Evolutionary conservation across 192 early-diverging fungal species (phyloP).

Genomic region (Spizellomyces sp.): DNA sequence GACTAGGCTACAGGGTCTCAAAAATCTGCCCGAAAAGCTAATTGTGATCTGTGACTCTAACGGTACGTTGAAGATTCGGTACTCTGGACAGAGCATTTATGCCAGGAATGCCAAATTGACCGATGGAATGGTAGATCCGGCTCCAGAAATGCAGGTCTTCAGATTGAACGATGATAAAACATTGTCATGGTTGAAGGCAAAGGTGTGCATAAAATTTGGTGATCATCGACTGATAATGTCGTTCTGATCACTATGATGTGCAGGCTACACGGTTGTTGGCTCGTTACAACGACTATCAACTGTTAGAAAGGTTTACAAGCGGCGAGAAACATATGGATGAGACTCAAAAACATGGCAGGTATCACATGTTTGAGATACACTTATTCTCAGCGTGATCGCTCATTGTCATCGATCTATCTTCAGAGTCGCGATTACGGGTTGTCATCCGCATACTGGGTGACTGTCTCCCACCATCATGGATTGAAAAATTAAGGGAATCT

Average conservation of each 20-base stretch:
- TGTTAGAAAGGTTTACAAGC: constrained; percentile 5
- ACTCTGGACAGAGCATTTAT: too few relatives aligned
- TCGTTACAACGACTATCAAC: constrained; percentile 14
- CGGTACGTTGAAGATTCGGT: neutral
- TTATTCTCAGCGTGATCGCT: too few relatives aligned
- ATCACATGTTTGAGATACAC: too few relatives aligned
- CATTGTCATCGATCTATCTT: neutral
- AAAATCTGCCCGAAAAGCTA: neutral
- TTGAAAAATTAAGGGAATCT: constrained; percentile 7
- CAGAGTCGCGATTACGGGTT: constrained; percentile 21
- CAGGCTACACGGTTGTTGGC: constrained; percentile 8
- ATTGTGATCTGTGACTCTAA: constrained; percentile 9
- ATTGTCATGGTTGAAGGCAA: constrained; percentile 22
- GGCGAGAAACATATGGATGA: constrained; percentile 20
- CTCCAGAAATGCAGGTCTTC: constrained; percentile 13
- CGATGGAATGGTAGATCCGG: neutral
- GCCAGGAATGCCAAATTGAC: too few relatives aligned
- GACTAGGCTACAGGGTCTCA: neutral
- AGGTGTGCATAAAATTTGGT: constrained; percentile 3
- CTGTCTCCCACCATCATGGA: constrained; percentile 15
- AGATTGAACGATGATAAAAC: constrained; percentile 30
- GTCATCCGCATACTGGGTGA: constrained; percentile 25
- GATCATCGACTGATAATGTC: neutral
- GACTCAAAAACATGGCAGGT: constrained; percentile 3
- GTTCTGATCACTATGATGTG: neutral